Percentiles rank a stretch among this genome's conserved stretches.
These are phyloP conservation scores for Mycena metata DNA, from an alignment of 768 basidiomycete species.

Conservation along the genomic window DNA sequence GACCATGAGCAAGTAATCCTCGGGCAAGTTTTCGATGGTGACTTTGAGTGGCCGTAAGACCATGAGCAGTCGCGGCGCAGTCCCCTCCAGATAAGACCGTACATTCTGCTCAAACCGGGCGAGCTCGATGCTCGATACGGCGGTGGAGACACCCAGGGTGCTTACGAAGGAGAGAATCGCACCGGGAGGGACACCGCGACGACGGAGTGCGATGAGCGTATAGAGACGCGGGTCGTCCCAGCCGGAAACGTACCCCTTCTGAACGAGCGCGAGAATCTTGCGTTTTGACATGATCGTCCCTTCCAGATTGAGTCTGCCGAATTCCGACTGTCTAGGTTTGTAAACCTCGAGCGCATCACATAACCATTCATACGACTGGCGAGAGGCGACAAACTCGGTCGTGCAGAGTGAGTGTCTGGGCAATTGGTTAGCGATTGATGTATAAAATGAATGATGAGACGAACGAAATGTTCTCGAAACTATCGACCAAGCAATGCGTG, in stretches of 20 bases:
- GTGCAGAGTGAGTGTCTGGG: slow-evolving; percentile 93
- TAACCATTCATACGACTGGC: slow-evolving; percentile 99
- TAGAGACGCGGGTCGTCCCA: slow-evolving; percentile 99
- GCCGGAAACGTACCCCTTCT: slow-evolving; percentile 84
- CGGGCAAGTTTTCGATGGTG: slow-evolving; percentile 90
- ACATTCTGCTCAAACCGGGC: slow-evolving; percentile 92
- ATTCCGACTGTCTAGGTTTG: slow-evolving; percentile 97
- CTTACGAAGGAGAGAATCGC: slow-evolving; percentile 95
- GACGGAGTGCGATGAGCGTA: slow-evolving; percentile 94
- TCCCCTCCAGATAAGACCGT: slow-evolving; percentile 89
- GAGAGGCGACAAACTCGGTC: slow-evolving; percentile 93
- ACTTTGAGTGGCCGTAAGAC: slow-evolving; percentile 92
- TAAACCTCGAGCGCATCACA: slow-evolving; percentile 98
- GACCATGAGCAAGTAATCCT: slow-evolving; percentile 85
- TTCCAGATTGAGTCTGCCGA: slow-evolving; percentile 91
- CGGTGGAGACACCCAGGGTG: slow-evolving; percentile 92
- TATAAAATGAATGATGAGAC: slow-evolving; percentile 49
- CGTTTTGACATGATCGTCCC: slow-evolving; percentile 98
- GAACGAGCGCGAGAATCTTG: slow-evolving; percentile 91
- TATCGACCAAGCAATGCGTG: slow-evolving; percentile 98
- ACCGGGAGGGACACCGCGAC: slow-evolving; percentile 96
- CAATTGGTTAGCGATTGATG: slow-evolving; percentile 15
- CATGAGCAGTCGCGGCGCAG: slow-evolving; percentile 91
- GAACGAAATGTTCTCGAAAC: slow-evolving; percentile 98
- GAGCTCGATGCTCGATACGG: slow-evolving; percentile 86